A percentile compares a stretch with the other conserved stretches of the same genome.
phyloP scores from a whole-genome alignment of 225 moss, liverwort and hornwort species.

The Polytrichum commune region DNA sequence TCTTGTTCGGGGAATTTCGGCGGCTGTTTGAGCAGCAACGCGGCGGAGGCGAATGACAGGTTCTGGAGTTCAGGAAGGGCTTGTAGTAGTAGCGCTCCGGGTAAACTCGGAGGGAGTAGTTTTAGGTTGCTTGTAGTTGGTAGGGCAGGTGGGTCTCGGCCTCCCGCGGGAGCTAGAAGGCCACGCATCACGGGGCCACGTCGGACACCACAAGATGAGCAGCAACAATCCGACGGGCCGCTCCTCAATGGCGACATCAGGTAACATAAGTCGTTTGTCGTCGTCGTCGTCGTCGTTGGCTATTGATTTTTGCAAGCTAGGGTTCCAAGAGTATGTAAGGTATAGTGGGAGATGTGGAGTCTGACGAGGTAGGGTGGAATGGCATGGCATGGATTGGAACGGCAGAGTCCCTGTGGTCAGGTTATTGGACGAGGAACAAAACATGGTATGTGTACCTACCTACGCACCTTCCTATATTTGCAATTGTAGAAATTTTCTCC shows the following conservation, averaged over 20 bases:
- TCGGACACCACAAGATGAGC: conserved; percentile 30
- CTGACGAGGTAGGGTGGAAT: conserved; percentile 16
- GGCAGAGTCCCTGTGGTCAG: conserved; percentile 80
- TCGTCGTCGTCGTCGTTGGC: not conserved
- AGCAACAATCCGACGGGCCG: conserved; percentile 36
- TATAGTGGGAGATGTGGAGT: not conserved
- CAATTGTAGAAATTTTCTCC: too few species aligned
- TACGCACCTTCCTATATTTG: not conserved
- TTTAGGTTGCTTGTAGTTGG: conserved; percentile 40
- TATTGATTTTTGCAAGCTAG: not conserved
- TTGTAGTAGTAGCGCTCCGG: conserved; percentile 14
- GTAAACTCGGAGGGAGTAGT: conserved; percentile 12
- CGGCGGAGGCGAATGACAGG: conserved; percentile 25
- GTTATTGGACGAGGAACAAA: conserved; percentile 82
- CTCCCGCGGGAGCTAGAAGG: conserved; percentile 50
- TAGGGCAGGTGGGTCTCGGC: conserved; percentile 52
- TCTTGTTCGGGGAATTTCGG: conserved; percentile 9
- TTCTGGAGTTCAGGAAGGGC: conserved; percentile 4
- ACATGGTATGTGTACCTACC: conserved; percentile 58
- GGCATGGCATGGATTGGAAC: conserved; percentile 30
- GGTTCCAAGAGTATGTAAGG: not conserved
- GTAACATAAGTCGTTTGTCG: conserved; percentile 12
- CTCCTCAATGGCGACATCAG: conserved; percentile 49
- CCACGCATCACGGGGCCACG: conserved; percentile 35
- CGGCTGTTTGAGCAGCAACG: conserved; percentile 45